These are phyloP conservation scores for Hyphopichia pseudoburtonii DNA, from an alignment of 1,139 yeast genomes.

Conservation along the genomic window DNA sequence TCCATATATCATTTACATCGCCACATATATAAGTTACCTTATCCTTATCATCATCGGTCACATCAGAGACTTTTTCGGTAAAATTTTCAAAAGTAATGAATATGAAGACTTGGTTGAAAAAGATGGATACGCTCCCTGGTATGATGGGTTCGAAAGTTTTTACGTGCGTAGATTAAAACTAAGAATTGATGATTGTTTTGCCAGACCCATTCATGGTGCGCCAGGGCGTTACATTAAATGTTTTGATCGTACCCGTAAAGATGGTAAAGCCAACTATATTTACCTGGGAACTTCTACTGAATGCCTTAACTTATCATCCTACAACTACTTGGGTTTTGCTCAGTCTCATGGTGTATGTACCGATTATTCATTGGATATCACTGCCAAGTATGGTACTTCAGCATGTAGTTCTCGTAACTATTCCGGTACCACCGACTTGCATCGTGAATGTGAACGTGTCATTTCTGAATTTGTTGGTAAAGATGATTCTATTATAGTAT, in stretches of 20 bases:
- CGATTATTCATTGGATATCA: conserved; percentile 64
- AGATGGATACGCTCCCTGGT: conserved; percentile 96
- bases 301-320: conserved; percentile 84
- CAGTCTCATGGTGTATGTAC: conserved; percentile 94
- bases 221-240: conserved; percentile 91
- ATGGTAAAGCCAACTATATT: conserved; percentile 57
- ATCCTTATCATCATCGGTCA: conserved; percentile 87
- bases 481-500: conserved; percentile 81
- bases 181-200: conserved; percentile 92
- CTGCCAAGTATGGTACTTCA: conserved; percentile 71
- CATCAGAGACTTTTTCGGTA: conserved; percentile 83
- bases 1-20: conserved; percentile 72
- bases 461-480: conserved; percentile 89
- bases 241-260: conserved; percentile 69
- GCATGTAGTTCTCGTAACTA: conserved; percentile 75
- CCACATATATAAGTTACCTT: conserved; percentile 83
- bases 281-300: conserved; percentile 75
- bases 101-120: conserved; percentile 69
- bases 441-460: conserved; percentile 67
- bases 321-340: conserved; percentile 95
- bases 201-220: conserved; percentile 93
- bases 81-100: conserved; percentile 62
- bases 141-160: conserved; percentile 89
- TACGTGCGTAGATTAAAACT: conserved; percentile 88
- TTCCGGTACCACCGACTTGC: conserved; percentile 79